A percentile compares a stretch with the other conserved stretches of the same genome.
Conservation (phyloP, 345 rosid genomes). For the Hibiscus tridactylites region DNA sequence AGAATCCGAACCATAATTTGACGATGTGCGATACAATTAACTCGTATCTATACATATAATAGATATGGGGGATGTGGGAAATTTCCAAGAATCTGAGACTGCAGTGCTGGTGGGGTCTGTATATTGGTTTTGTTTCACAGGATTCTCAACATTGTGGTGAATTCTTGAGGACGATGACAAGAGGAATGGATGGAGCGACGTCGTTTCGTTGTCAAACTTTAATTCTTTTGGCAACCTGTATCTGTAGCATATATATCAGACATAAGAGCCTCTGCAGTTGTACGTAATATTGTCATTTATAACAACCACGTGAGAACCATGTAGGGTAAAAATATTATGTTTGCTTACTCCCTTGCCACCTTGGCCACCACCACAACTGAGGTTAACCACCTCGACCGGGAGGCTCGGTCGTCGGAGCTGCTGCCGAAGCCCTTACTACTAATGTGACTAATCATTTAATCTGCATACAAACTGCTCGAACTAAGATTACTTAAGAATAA, state of each 20-base stretch:
- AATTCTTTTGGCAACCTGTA: not conserved
- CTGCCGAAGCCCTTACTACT: not conserved
- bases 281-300: slow-evolving; percentile 22
- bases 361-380: no score
- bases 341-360: not conserved
- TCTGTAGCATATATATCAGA: not conserved
- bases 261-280: not conserved
- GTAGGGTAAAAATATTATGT: not conserved
- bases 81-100: slow-evolving; percentile 21
- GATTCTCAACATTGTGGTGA: slow-evolving; percentile 6
- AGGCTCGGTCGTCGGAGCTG: no score
- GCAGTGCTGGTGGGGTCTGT: slow-evolving; percentile 10
- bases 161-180: not conserved
- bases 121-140: not conserved
- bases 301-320: slow-evolving; percentile 29
- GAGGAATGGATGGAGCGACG: not conserved
- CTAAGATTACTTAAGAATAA: no score
- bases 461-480: not conserved
- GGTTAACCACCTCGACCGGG: no score
- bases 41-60: no score
- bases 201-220: not conserved
- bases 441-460: not conserved
- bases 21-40: no score
- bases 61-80: slow-evolving; percentile 3
- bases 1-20: no score